phyloP scores from a whole-genome alignment of 2,329 filamentous ascomycete species.

The Mollisiaceae sp. region DNA sequence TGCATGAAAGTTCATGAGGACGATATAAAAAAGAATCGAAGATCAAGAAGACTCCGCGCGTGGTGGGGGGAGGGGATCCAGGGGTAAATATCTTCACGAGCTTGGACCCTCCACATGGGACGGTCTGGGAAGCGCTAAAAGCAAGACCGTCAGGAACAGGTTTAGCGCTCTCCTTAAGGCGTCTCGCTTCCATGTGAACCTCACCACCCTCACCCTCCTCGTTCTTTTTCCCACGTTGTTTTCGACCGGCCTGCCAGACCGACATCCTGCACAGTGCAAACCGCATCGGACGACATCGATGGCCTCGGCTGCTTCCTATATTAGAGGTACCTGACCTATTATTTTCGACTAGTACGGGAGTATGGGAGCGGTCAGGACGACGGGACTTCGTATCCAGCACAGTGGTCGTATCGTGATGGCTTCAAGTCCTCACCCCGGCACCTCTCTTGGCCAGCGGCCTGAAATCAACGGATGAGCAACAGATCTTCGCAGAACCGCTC shows the following conservation, averaged over 20 bases:
- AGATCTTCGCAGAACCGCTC: background rate
- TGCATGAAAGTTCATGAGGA: background rate
- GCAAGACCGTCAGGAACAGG: background rate
- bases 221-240: background rate
- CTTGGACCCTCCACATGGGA: background rate
- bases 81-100: slow-evolving; percentile 5
- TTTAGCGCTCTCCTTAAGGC: background rate
- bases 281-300: background rate
- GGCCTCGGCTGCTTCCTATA: background rate
- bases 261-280: slow-evolving; percentile 6
- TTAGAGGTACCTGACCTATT: background rate
- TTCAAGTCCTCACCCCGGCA: background rate
- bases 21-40: background rate
- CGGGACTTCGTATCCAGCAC: no score
- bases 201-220: no score
- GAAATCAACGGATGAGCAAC: background rate
- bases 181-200: background rate
- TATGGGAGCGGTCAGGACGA: background rate
- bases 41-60: background rate
- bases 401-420: background rate
- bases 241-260: background rate
- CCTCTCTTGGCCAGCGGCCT: background rate
- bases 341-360: background rate
- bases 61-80: background rate
- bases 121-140: background rate